Conservation (phyloP, 1,284 basidiomycete species). For the Neolentinus lepideus region DNA sequence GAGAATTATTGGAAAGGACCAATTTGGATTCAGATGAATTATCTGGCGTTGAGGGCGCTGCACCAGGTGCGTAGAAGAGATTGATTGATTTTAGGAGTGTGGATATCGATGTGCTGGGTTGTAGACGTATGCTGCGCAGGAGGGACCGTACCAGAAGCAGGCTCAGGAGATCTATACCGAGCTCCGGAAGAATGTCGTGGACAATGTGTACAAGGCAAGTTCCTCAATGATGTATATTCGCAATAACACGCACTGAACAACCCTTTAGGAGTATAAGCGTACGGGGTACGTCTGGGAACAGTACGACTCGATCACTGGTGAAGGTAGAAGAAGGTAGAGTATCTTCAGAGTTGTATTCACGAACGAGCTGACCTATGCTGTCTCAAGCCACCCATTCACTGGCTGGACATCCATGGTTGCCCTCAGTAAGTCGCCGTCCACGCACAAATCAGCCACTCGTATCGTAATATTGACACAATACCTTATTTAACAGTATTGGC, state of each 20-base stretch:
- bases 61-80: slow-evolving; percentile 46
- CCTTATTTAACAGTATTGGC: slow-evolving; percentile 28
- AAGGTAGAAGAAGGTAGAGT: slow-evolving; percentile 74
- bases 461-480: slow-evolving; percentile 6
- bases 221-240: neutral
- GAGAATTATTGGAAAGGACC: slow-evolving; percentile 98
- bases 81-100: neutral
- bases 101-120: neutral
- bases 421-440: slow-evolving; percentile 58
- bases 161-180: slow-evolving; percentile 77
- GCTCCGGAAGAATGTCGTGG: slow-evolving; percentile 74
- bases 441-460: slow-evolving; percentile 14
- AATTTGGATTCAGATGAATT: slow-evolving; percentile 97
- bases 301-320: slow-evolving; percentile 79
- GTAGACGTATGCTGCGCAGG: slow-evolving; percentile 70
- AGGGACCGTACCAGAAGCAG: slow-evolving; percentile 74
- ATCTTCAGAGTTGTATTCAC: slow-evolving; percentile 7
- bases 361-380: slow-evolving; percentile 4
- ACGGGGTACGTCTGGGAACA: slow-evolving; percentile 97
- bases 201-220: slow-evolving; percentile 79
- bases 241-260: slow-evolving; percentile 4
- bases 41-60: slow-evolving; percentile 73
- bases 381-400: slow-evolving; percentile 80
- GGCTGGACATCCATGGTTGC: slow-evolving; percentile 88
- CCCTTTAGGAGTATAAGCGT: slow-evolving; percentile 77